Base-by-base conservation (phyloP, 345 rosid genomes). In the Brassica juncea region DNA sequence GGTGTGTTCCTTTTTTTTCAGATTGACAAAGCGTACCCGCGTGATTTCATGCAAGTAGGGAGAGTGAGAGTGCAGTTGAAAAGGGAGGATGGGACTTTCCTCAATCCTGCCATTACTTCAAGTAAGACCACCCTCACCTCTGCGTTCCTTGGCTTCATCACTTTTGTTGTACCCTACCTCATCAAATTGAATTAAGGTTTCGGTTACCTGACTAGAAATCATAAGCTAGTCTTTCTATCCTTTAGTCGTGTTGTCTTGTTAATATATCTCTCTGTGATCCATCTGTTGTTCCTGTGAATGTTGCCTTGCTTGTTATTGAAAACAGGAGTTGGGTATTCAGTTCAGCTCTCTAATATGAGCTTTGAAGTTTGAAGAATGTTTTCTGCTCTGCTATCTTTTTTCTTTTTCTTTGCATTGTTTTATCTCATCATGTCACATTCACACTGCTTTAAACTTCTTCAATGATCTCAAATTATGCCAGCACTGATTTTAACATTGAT, bases 1-100 rank as follows among this genome's bases (percentile, higher is more conserved):
- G 37, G 28, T 27, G 42, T 8, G 2, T 39, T 9, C 10, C 4
- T 8, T 49, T n/a, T 49, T n/a, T 37, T 23, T 68, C 77, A 95
- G 93, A 80, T 88, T 81, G 96, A 93, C 73, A 93, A 95, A 86
- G 97, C 94, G 23, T 95, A 93, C 69, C 98, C 98, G 2, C 91
- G 98, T 0, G 96, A 95, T 85, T 93, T 86, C 83, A 89, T 93
- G 97, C 99, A 95, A 90, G 70, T 86, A 78, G 98, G 98, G 74
- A 90, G 98, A 83, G 97, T 93, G 49, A 90, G 98, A 73, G 95
- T 91, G 3, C 77, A 82, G 65, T 85, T 95, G 81, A 95, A 85
- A 84, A 88, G 80, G 79, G 98, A 90, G 80, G 98, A 95, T 72
- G 99, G 98, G 49, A 86, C 90, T 75, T 85, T 88, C 4, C 73